These are phyloP conservation scores for Pseudoperonospora humuli DNA, from an alignment of 352 stramenopile species.

Conservation along the genomic window DNA sequence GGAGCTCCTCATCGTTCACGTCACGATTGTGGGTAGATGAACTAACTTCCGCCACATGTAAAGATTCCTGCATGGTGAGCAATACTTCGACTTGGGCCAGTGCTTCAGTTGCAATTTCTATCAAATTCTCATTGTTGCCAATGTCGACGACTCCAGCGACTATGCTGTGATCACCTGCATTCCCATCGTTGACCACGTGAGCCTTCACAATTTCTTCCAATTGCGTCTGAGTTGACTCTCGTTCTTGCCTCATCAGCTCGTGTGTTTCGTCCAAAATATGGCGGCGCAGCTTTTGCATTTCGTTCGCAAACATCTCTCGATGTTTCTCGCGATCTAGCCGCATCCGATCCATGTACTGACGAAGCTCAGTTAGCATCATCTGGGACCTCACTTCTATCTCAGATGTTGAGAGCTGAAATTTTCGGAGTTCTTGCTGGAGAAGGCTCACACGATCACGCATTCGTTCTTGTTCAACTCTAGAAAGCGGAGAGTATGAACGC, in stretches of 20 bases:
- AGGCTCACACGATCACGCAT: constrained; percentile 39
- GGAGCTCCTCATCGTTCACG: neutral
- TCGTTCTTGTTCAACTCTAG: constrained; percentile 26
- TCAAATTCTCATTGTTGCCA: constrained; percentile 1
- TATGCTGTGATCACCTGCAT: neutral
- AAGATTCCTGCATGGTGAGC: neutral
- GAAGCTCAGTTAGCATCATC: constrained; percentile 44
- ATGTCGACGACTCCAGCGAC: neutral
- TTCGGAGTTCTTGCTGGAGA: constrained; percentile 46
- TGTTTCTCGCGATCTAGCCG: constrained; percentile 41
- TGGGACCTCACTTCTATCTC: constrained; percentile 53
- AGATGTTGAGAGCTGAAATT: constrained; percentile 35
- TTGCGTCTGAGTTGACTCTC: constrained; percentile 33
- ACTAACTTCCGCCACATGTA: neutral
- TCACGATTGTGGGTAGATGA: neutral
- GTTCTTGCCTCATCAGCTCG: constrained; percentile 52
- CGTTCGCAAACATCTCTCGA: constrained; percentile 48
- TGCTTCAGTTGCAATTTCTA: neutral
- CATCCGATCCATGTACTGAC: constrained; percentile 38
- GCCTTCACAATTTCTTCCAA: constrained; percentile 27
- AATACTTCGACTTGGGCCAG: neutral
- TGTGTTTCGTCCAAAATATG: constrained; percentile 44
- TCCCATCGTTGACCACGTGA: constrained; percentile 3
- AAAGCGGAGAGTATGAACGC: constrained; percentile 20
- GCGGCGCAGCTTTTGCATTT: constrained; percentile 53